Percentiles rank a stretch among this genome's conserved stretches.
phyloP scores from a whole-genome alignment of 805 yeast genomes.

The Middelhovenomyces tepae region DNA sequence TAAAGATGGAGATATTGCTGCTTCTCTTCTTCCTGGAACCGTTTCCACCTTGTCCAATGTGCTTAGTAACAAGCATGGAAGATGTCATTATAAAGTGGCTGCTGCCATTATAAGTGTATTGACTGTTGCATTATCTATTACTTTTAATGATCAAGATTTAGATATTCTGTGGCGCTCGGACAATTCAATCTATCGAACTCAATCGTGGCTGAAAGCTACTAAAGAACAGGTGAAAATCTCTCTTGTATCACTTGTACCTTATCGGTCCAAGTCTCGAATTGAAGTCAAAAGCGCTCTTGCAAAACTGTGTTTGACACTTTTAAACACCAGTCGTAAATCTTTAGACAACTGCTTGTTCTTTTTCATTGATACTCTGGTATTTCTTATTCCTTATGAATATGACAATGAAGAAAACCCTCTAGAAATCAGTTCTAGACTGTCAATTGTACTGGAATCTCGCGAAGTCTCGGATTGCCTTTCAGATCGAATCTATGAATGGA shows the following conservation, averaged over 20 bases:
- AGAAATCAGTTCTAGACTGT: too few relatives aligned
- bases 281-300: slow-evolving; percentile 30
- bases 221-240: slow-evolving; percentile 42
- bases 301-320: slow-evolving; percentile 24
- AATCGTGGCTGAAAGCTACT: slow-evolving; percentile 49
- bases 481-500: slow-evolving; percentile 22
- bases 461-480: slow-evolving; percentile 5
- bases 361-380: slow-evolving; percentile 29
- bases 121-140: slow-evolving; percentile 10
- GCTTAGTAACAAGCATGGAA: slow-evolving; percentile 17
- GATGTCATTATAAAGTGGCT: slow-evolving; percentile 16
- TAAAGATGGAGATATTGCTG: slow-evolving; percentile 20
- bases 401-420: slow-evolving; percentile 12
- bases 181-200: slow-evolving; percentile 31
- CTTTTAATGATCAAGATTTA: slow-evolving; percentile 11
- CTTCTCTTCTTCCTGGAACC: slow-evolving; percentile 26
- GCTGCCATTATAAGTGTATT: slow-evolving; percentile 15
- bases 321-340: slow-evolving; percentile 28
- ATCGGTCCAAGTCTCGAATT: slow-evolving; percentile 23
- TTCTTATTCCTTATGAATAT: slow-evolving; percentile 17
- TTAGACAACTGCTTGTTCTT: slow-evolving; percentile 31
- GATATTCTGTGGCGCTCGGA: slow-evolving; percentile 8
- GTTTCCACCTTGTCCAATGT: slow-evolving; percentile 22
- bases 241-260: slow-evolving; percentile 28
- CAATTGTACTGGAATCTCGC: neutral